Evolutionary conservation across 371 early-diverging fungal genomes (phyloP).

Genomic region (Syncephalastrum monosporum): DNA sequence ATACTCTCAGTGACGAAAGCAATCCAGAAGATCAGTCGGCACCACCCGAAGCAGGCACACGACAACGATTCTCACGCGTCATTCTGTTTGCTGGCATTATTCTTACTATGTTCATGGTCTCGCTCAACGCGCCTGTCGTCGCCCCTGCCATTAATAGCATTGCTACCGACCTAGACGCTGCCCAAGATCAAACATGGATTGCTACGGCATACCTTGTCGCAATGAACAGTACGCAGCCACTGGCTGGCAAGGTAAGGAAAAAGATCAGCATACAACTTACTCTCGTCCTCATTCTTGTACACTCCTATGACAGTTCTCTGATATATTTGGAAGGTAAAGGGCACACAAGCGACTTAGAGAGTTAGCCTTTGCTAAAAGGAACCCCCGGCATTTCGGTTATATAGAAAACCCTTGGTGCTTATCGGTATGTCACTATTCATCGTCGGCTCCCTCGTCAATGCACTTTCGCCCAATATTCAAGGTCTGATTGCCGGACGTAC

Average conservation of each 20-base stretch:
- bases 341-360: background rate
- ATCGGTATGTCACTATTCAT: constrained; percentile 51
- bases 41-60: no score
- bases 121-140: constrained; percentile 75
- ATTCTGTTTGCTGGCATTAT: constrained; percentile 24
- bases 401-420: constrained; percentile 54
- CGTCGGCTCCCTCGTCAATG: constrained; percentile 56
- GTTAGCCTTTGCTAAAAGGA: background rate
- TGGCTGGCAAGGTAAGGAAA: constrained; percentile 54
- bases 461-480: constrained; percentile 48
- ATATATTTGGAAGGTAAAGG: constrained; percentile 23
- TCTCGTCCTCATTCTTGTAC: background rate
- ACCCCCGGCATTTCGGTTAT: background rate
- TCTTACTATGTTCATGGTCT: constrained; percentile 70
- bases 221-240: constrained; percentile 51
- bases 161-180: constrained; percentile 19
- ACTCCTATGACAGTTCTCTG: constrained; percentile 13
- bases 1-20: no score
- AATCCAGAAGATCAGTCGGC: no score
- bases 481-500: constrained; percentile 68
- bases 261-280: background rate
- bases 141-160: constrained; percentile 44
- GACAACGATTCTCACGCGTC: background rate
- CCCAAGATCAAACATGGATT: constrained; percentile 19
- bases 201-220: constrained; percentile 52